Evolutionary conservation across 352 stramenopile genomes (phyloP), one percentile per base, ranked within the genome.

Genomic region (Phytopythium delawarense): DNA sequence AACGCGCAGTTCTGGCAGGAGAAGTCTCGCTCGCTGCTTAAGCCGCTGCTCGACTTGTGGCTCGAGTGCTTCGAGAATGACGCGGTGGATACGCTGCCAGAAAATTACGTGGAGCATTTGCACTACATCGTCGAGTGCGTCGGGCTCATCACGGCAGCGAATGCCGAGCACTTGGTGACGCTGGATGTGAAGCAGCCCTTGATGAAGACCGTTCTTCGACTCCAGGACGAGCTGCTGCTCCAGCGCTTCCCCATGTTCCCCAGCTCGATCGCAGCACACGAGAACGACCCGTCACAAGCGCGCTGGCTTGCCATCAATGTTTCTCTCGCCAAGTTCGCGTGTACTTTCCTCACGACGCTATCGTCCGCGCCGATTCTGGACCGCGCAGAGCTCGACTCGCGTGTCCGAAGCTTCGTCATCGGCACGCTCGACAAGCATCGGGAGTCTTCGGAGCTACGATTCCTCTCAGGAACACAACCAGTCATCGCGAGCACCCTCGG

Each of bases 261-360:
- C 13, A 78, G 71, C 23, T 48, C 71, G 6, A 61, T 51, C n/a
- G 34, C 42, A 1, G 55, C 40, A 2, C n/a, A 61, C 16, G 55
- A 51, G 7, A 51, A 61, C 28, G 39, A 52, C 23, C 39, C 40
- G 20, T 40, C 55, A 1, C 39, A 42, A 39, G 40, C 40, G 3
- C 80, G 73, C 9, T 92, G 82, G 85, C 84, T 89, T 58, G 73
- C 75, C 1, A 82, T 94, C 62, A 94, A 94, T 66, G 72, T 85
- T 5, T 66, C 82, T 2, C 71, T 94, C 2, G 72, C 85, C 21
- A 86, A 86, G 53, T 80, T 90, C 42, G 81, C 78, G 7, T 92
- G 82, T 45, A 70, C 82, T 39, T 79, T 81, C 34, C 68, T 90
- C 20, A 48, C 55, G 42, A 16, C 61, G 51, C 52, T 76, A 21